Evolutionary conservation across 495 filamentous ascomycete species (phyloP), one percentile per base, ranked within the genome.

Genomic region (Talaromyces adpressus): DNA sequence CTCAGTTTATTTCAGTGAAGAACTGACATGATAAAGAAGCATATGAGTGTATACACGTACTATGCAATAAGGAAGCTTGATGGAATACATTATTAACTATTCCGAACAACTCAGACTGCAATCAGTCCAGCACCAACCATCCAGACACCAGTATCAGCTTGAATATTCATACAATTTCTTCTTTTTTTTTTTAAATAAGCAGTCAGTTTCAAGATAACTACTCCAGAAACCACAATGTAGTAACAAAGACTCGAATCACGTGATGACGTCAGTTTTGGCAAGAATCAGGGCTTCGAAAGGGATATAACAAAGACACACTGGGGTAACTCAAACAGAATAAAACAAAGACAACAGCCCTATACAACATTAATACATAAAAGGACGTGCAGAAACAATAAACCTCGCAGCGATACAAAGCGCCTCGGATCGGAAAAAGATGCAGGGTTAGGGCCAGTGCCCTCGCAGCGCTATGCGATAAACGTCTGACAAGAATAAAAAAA

Each of bases 391-490:
- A 32, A 30, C 12, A n/a, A 62, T 12, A 2, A 14, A 32, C 61
- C 14, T 52, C 14, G n/a, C 14, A 36, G 22, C n/a, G 56, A 16
- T 58, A 58, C 16, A 18, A 18, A 58, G 56, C 18, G 23, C 56
- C 56, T 30, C 18, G 36, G 18, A 58, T 18, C 56, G 14, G 32
- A 69, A 65, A 59, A 68, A 71, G 64, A 68, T 69, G 64, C 67
- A 71, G 58, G 62, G 45, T 62, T 64, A 70, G 73, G 77, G 78
- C 78, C 14, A 79, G 52, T 79, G 77, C 72, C 76, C 78, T 77
- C 78, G 78, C 78, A 77, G 79, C 78, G 78, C 78, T 80, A 80
- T 80, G 78, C 78, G 70, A 71, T 66, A 71, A 71, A 59, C 64
- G 30, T 53, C 32, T 66, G 61, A 69, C 63, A 68, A 64, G 57